phyloP scores from a whole-genome alignment of 2,329 filamentous ascomycete species.

The Moelleriella libera region DNA sequence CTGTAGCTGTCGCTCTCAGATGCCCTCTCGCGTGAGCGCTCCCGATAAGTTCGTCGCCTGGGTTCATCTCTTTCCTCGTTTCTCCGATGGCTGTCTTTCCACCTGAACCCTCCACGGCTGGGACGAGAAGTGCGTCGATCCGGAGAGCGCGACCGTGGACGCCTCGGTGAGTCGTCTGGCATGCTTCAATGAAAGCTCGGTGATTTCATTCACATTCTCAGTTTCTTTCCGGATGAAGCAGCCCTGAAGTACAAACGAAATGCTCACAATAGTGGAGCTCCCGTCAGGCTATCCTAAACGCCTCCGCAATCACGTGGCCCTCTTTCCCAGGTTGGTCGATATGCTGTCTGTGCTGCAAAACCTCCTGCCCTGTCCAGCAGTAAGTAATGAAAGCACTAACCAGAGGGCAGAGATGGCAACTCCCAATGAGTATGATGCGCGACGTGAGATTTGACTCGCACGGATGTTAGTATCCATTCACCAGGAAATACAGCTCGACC shows the following conservation, averaged over 20 bases:
- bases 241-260: not conserved
- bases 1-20: slow-evolving; percentile 13
- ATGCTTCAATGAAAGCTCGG: slow-evolving; percentile 5
- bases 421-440: no score
- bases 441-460: no score
- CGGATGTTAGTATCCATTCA: no score
- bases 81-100: slow-evolving; percentile 41
- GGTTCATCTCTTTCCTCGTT: slow-evolving; percentile 20
- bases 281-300: not conserved
- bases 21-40: slow-evolving; percentile 21
- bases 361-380: no score
- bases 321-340: not conserved
- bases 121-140: slow-evolving; percentile 9
- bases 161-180: slow-evolving; percentile 10
- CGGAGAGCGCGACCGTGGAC: slow-evolving; percentile 14
- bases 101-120: slow-evolving; percentile 35
- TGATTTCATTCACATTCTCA: not conserved
- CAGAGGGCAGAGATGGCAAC: no score
- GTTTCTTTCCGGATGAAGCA: not conserved
- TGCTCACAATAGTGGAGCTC: not conserved
- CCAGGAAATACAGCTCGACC: no score
- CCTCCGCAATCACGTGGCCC: slow-evolving; percentile 1
- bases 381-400: no score
- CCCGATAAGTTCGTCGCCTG: slow-evolving; percentile 30
- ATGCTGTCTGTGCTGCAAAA: no score